These are phyloP conservation scores for Xylaria sp. DNA, from an alignment of 2,329 filamentous ascomycete genomes.

Conservation along the genomic window DNA sequence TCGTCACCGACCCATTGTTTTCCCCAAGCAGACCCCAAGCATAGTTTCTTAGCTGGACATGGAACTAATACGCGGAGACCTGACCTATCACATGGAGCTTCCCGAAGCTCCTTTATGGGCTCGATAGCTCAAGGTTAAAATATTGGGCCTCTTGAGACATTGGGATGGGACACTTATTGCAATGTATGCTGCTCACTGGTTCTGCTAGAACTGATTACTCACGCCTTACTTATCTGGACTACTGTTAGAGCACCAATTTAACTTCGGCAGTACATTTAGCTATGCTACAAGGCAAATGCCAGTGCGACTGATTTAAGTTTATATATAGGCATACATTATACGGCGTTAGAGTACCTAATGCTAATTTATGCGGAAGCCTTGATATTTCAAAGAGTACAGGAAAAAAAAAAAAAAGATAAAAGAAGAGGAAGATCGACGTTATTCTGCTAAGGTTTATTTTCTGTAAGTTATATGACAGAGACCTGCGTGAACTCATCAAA, in stretches of 20 bases:
- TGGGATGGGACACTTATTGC: not conserved
- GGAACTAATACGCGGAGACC: not conserved
- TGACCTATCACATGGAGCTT: conserved; percentile 27
- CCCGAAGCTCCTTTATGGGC: conserved; percentile 11
- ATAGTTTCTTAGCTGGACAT: conserved; percentile 10
- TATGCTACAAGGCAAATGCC: not conserved
- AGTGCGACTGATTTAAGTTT: not conserved
- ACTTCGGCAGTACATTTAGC: not conserved
- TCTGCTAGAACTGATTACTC: no score
- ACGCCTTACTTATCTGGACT: no score
- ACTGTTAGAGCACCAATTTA: not conserved
- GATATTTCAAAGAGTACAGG: not conserved
- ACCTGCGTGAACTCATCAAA: not conserved
- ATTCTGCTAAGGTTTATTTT: not conserved
- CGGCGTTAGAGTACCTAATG: not conserved
- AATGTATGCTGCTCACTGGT: no score
- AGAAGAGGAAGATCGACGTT: not conserved
- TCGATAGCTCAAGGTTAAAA: conserved; percentile 33
- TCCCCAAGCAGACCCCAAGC: conserved; percentile 1
- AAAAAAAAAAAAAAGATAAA: not conserved
- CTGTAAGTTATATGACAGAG: not conserved
- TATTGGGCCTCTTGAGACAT: not conserved
- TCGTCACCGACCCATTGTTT: conserved; percentile 33
- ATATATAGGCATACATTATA: not conserved
- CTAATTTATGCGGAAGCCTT: not conserved